Evolutionary conservation across 495 filamentous ascomycete genomes (phyloP).

Genomic region (Penicillium daleae): DNA sequence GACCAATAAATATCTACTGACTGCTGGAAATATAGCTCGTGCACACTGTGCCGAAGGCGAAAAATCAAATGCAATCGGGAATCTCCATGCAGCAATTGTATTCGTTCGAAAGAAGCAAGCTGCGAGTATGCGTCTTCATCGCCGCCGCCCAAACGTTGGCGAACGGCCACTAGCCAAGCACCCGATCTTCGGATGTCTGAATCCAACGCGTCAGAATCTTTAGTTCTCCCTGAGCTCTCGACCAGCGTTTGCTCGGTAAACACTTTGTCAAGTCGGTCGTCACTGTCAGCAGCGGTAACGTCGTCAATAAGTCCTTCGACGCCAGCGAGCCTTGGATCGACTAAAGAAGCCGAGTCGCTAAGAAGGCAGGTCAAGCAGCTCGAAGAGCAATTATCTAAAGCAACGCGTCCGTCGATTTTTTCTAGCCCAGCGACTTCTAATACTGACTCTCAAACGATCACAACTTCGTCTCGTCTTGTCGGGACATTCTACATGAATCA

Average conservation of each 20-base stretch:
- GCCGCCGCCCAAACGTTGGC: slow-evolving; percentile 18
- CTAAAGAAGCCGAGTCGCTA: slow-evolving; percentile 41
- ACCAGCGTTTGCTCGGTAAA: neutral
- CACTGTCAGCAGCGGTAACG: slow-evolving; percentile 19
- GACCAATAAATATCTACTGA: neutral
- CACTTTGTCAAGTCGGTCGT: slow-evolving; percentile 15
- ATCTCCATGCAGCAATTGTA: slow-evolving; percentile 54
- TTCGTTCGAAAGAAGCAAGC: slow-evolving; percentile 42
- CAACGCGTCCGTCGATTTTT: neutral
- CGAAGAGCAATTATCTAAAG: slow-evolving; percentile 48
- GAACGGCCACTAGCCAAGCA: slow-evolving; percentile 9
- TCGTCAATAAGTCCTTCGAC: slow-evolving; percentile 35
- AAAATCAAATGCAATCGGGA: slow-evolving; percentile 57
- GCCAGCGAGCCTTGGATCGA: slow-evolving; percentile 31
- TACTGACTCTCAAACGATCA: slow-evolving; percentile 30
- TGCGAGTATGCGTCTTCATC: slow-evolving; percentile 46
- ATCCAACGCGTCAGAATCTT: neutral
- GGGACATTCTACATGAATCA: slow-evolving; percentile 35
- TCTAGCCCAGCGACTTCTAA: slow-evolving; percentile 20
- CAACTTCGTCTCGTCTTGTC: slow-evolving; percentile 27
- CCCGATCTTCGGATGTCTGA: neutral
- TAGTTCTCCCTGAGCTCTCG: neutral
- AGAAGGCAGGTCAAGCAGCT: slow-evolving; percentile 45
- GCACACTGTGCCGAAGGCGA: slow-evolving; percentile 48
- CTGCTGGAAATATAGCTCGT: slow-evolving; percentile 38